Percentiles rank a stretch among this genome's conserved stretches.
phyloP scores from a whole-genome alignment of 148 eudicot species.

The Drosera capensis region DNA sequence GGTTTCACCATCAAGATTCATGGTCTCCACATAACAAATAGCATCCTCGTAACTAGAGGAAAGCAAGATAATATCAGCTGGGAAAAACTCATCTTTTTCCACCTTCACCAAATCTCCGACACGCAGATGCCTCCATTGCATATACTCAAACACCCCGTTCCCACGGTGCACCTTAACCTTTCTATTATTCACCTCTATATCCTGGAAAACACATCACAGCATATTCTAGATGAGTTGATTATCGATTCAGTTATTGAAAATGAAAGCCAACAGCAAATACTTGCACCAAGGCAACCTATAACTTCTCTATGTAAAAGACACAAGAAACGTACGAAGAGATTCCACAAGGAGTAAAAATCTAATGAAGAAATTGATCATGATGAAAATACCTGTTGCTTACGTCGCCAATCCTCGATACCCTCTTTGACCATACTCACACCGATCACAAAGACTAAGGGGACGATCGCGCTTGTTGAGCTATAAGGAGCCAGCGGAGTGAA shows the following conservation, averaged over 20 bases:
- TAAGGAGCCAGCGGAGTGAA: conserved; percentile 80
- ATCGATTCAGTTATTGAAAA: too few relatives aligned
- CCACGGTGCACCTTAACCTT: conserved; percentile 57
- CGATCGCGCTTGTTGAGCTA: conserved; percentile 58
- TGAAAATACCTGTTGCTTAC: conserved; percentile 69
- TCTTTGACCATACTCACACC: conserved; percentile 90
- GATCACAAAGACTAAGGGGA: conserved; percentile 60
- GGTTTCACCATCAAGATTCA: conserved; percentile 98
- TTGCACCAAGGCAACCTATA: too few relatives aligned
- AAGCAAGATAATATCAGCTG: conserved; percentile 78
- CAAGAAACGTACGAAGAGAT: not conserved
- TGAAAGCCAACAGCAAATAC: too few relatives aligned
- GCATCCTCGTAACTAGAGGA: conserved; percentile 89
- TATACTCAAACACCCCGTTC: conserved; percentile 40
- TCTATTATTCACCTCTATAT: conserved; percentile 68
- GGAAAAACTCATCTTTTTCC: conserved; percentile 84
- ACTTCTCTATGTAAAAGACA: too few relatives aligned
- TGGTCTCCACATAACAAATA: conserved; percentile 85
- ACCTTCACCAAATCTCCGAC: conserved; percentile 91
- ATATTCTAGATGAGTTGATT: not conserved
- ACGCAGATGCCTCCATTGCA: conserved; percentile 55
- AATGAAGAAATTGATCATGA: not conserved
- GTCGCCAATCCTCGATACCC: conserved; percentile 64
- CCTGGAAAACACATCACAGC: conserved; percentile 26
- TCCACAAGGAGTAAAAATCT: not conserved